These are phyloP conservation scores for Lasiosphaeria hispida DNA, from an alignment of 495 filamentous ascomycete species.

Conservation along the genomic window DNA sequence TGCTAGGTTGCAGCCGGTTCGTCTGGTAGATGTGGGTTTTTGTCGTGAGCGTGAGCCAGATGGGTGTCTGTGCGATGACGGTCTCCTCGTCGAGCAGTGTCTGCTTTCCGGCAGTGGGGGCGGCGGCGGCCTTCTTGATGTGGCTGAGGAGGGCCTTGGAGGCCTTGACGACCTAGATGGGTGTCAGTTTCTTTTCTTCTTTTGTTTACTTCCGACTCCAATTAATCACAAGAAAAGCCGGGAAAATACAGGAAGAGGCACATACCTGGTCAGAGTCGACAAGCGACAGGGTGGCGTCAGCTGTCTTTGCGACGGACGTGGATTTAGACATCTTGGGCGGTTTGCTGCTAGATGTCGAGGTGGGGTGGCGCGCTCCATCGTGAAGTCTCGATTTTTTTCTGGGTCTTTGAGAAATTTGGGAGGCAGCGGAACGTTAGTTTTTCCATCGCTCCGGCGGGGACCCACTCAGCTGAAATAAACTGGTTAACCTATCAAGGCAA, in stretches of 20 bases:
- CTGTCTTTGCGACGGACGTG: slow-evolving; percentile 24
- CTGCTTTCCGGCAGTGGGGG: slow-evolving; percentile 58
- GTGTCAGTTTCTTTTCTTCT: neutral
- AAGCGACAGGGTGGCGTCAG: slow-evolving; percentile 34
- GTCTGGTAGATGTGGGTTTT: slow-evolving; percentile 65
- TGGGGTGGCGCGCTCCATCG: slow-evolving; percentile 12
- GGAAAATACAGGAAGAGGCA: neutral
- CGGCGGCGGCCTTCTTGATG: slow-evolving; percentile 64
- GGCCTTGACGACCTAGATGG: slow-evolving; percentile 66
- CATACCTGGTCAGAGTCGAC: slow-evolving; percentile 47
- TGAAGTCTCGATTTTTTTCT: slow-evolving; percentile 20
- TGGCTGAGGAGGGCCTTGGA: slow-evolving; percentile 77
- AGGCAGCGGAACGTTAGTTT: slow-evolving; percentile 17
- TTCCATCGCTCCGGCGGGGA: slow-evolving; percentile 5
- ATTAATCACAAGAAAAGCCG: neutral
- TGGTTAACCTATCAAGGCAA: neutral
- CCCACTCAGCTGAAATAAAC: neutral
- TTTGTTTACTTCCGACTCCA: no score
- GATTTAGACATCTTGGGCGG: slow-evolving; percentile 29
- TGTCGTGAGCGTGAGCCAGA: slow-evolving; percentile 85
- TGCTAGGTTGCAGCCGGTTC: slow-evolving; percentile 64
- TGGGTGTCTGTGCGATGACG: slow-evolving; percentile 45
- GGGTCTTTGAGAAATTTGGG: slow-evolving; percentile 28
- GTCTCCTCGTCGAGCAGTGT: slow-evolving; percentile 67
- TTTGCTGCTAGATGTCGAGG: slow-evolving; percentile 17